Percentiles rank a stretch among this genome's conserved stretches.
phyloP scores from a whole-genome alignment of 768 basidiomycete genomes.

The Exidia glandulosa region DNA sequence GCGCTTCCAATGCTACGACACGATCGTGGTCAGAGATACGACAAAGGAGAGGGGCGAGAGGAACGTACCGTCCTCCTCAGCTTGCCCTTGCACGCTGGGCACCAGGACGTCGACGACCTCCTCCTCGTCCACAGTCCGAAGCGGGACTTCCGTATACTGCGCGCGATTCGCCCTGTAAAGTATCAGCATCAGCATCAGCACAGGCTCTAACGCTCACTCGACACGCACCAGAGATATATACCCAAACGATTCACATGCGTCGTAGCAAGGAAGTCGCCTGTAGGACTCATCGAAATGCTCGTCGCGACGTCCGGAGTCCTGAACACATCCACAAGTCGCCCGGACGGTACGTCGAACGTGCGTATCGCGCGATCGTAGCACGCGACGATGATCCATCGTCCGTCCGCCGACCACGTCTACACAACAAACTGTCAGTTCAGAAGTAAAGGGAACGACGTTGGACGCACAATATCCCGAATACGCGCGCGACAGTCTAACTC shows the following conservation, averaged over 20 bases:
- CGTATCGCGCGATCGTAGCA: constrained; percentile 88
- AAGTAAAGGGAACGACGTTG: neutral
- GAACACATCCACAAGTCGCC: constrained; percentile 86
- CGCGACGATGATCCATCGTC: constrained; percentile 81
- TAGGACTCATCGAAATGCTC: constrained; percentile 85
- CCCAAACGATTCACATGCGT: constrained; percentile 91
- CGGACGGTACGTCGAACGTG: constrained; percentile 93
- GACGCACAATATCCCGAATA: constrained; percentile 77
- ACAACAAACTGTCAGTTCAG: neutral
- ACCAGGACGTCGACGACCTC: constrained; percentile 58
- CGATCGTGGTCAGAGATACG: constrained; percentile 1
- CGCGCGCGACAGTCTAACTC: constrained; percentile 82
- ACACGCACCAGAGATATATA: constrained; percentile 79
- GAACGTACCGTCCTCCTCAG: constrained; percentile 65
- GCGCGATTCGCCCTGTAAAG: constrained; percentile 80
- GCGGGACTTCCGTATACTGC: constrained; percentile 78
- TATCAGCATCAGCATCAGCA: neutral
- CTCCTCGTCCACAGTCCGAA: constrained; percentile 68
- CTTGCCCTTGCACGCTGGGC: constrained; percentile 74
- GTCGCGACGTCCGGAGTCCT: constrained; percentile 79
- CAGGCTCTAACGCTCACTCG: neutral
- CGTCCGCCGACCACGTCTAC: constrained; percentile 90
- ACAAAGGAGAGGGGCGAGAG: neutral
- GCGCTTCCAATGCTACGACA: constrained; percentile 51
- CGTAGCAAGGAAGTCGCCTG: constrained; percentile 91